Base-by-base conservation (phyloP, 2,329 filamentous ascomycete species). In the Sordariomycetes sp. region DNA sequence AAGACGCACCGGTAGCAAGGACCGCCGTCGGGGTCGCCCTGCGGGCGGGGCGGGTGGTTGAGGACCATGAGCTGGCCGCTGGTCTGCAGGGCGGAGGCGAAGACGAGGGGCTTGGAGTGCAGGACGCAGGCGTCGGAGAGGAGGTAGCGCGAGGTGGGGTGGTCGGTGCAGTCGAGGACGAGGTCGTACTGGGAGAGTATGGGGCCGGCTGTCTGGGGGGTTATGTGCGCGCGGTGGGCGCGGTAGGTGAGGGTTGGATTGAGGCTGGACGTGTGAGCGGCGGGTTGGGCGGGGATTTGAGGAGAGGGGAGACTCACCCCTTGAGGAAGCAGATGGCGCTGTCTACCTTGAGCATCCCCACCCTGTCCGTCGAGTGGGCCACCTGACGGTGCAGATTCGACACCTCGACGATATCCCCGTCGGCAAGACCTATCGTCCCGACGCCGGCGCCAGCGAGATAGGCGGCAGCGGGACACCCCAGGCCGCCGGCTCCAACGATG, bases 1-100 rank as follows among this genome's bases (percentile, higher is more conserved):
- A 96, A 99, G 14, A 97, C 82, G 67, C 94, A 99, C 50, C 94
- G 81, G 71, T 99, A 99, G 71, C 94, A 99, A 0, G 93, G 92
- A 0, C 91, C 89, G 0, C 88, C 86, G 0, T 73, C 66, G 2
- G 68, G 58, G 60, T 71, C 65, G 1, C 85, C 86, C 11, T 79
- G 76, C 2, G 81, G 74, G 8, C 77, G 74, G 1, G 90, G 82
- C 1, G 92, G 92, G 60, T 86, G 85, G 71, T 97, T 97, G 56
- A 97, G 79, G 0, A 96, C 82, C 64, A 95, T 89, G 3, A 97
- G 79, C 71, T 97, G 93, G 1, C 94, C 94, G 59, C 96, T 92
- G 0, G 87, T 90, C 20, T 90, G 85, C 25, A 97, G 80, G 0
- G 94, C 93, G 0, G 92, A 95, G 1, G 93, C 94, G 3, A 91